A percentile compares a stretch with the other conserved stretches of the same genome.
These are phyloP conservation scores for Crepidotus variabilis DNA, from an alignment of 768 basidiomycete genomes.

Conservation along the genomic window DNA sequence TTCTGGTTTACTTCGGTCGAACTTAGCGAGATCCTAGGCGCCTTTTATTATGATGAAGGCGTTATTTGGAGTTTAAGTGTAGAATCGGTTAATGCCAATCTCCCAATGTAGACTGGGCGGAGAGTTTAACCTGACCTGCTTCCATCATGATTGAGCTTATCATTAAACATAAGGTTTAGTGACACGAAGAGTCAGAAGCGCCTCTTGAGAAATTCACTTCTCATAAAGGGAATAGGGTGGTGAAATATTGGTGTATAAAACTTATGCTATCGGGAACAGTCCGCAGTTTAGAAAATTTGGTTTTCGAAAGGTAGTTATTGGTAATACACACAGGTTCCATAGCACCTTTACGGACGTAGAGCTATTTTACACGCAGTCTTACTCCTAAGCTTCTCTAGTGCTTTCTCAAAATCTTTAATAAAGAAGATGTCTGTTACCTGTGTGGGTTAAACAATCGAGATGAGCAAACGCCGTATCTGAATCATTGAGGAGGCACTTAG, in stretches of 20 bases:
- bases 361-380: conserved; percentile 59
- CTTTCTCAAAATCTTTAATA: conserved; percentile 65
- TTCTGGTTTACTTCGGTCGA: not conserved
- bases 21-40: not conserved
- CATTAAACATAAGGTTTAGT: not conserved
- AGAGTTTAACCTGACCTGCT: not conserved
- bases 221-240: too few relatives aligned
- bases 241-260: too few relatives aligned
- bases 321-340: too few relatives aligned
- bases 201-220: not conserved
- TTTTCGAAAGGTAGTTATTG: too few relatives aligned
- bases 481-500: too few relatives aligned
- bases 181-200: not conserved
- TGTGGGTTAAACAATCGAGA: too few relatives aligned
- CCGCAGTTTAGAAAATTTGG: too few relatives aligned
- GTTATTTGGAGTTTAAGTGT: not conserved
- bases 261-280: too few relatives aligned
- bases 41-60: not conserved
- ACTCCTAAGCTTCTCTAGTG: conserved; percentile 70
- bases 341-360: conserved; percentile 38
- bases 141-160: not conserved
- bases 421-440: conserved; percentile 50
- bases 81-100: not conserved
- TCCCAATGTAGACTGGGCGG: not conserved
- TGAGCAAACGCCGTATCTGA: too few relatives aligned